Evolutionary conservation across 2,329 filamentous ascomycete genomes (phyloP), one percentile per base, ranked within the genome.

Genomic region (Tolypocladium ophioglossoides): DNA sequence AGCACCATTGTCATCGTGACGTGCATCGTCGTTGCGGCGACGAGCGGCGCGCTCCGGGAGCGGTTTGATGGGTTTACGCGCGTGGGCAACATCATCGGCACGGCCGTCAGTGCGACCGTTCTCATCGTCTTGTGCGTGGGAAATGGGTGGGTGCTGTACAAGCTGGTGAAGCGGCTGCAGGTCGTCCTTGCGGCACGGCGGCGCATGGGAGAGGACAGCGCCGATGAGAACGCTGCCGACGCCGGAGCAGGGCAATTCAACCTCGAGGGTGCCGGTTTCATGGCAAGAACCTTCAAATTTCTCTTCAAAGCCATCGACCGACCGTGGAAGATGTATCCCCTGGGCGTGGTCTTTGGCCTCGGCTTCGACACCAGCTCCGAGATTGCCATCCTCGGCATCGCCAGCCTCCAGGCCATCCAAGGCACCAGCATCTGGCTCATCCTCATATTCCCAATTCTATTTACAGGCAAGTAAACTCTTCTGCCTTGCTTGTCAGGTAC

Each of bases 321-420:
- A 6, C 87, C 89, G 0, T 97, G 92, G 92, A 97, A 97, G 70
- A 96, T 96, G 91, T 94, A 95, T 61, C 91, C 90, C 0, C 74
- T 96, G 0, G 92, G 92, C 0, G 78, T 97, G 0, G 74, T 97
- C 5, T 97, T 92, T 64, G 94, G 92, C 0, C 76, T 97, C 0
- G 94, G 92, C 0, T 97, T 99, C 67, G 94, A 97, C 67, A 97
- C 94, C 0, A 95, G 88, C 41, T 95, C 89, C 9, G 92, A 99
- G 68, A 89, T 97, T 63, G 92, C 94, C 0, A 78, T 99, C 9
- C 72, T 99, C 0, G 94, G 92, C 0, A 95, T 97, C 58, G 87
- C 89, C 0, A 91, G 87, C 34, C 84, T 99, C 2, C 87, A 96
- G 63, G 91, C 87, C 0, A 84, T 90, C 0, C 79, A 87, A 57